phyloP scores from a whole-genome alignment of 2,329 filamentous ascomycete genomes.

The Trichoderma koningii region DNA sequence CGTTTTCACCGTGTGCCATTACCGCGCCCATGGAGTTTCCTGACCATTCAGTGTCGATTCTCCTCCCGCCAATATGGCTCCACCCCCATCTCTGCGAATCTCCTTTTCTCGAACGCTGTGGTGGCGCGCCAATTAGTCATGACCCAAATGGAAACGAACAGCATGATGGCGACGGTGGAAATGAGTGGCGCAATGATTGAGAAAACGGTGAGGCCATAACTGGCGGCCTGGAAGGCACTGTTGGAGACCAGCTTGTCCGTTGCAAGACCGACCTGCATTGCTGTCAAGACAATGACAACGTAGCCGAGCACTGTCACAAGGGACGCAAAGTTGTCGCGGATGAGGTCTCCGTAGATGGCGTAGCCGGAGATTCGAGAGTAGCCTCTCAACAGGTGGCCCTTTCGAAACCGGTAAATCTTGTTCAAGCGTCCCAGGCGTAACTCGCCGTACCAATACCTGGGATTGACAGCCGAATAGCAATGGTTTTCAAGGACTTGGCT shows the following conservation, averaged over 20 bases:
- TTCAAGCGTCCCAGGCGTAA: constrained; percentile 45
- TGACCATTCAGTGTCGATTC: no score
- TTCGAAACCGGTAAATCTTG: constrained; percentile 43
- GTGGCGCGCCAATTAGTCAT: not conserved
- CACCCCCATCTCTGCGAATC: not conserved
- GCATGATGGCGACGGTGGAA: constrained; percentile 13
- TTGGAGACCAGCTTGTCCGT: constrained; percentile 40
- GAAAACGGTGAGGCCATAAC: constrained; percentile 53
- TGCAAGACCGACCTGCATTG: constrained; percentile 52
- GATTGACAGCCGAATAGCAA: constrained; percentile 36
- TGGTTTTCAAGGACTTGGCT: constrained; percentile 31
- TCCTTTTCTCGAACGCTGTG: not conserved
- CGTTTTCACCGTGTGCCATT: no score
- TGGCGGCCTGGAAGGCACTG: constrained; percentile 44
- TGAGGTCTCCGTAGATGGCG: constrained; percentile 44
- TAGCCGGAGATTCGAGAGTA: constrained; percentile 32
- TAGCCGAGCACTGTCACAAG: constrained; percentile 46
- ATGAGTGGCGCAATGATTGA: constrained; percentile 46
- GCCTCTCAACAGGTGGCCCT: constrained; percentile 28
- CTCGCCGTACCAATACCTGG: constrained; percentile 46
- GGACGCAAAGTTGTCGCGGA: constrained; percentile 47
- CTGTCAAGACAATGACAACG: constrained; percentile 48
- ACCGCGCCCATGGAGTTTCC: no score
- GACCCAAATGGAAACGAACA: not conserved
- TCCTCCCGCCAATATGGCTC: not conserved